Conservation (phyloP, 257 asterid genomes). For the Lantana camara region DNA sequence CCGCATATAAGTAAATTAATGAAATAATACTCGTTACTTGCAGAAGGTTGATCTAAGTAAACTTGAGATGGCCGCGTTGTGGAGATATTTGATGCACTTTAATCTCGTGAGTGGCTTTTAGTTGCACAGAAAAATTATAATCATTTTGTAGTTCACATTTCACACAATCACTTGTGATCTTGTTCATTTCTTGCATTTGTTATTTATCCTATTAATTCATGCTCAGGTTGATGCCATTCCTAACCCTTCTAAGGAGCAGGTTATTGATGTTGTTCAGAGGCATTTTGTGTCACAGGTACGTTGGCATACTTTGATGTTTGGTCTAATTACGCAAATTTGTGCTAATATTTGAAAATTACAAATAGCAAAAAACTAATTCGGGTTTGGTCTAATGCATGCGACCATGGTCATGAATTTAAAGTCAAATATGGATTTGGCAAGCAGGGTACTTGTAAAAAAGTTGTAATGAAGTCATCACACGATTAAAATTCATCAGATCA, state of each 20-base stretch:
- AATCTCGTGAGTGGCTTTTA: slow-evolving; percentile 65
- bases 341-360: too few relatives aligned
- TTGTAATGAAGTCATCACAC: too few relatives aligned
- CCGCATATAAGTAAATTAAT: background rate
- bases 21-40: background rate
- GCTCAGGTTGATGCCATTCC: slow-evolving; percentile 69
- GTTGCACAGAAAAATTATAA: background rate
- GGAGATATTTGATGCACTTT: slow-evolving; percentile 90
- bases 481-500: too few relatives aligned
- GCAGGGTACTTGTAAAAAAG: too few relatives aligned
- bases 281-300: slow-evolving; percentile 90
- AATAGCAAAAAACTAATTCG: too few relatives aligned
- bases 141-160: background rate
- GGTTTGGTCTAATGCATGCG: too few relatives aligned
- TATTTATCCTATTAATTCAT: background rate
- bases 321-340: too few relatives aligned
- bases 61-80: slow-evolving; percentile 81
- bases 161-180: background rate
- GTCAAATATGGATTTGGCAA: too few relatives aligned
- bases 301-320: too few relatives aligned
- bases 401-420: too few relatives aligned
- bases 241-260: slow-evolving; percentile 86
- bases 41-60: slow-evolving; percentile 90
- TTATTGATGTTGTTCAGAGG: slow-evolving; percentile 83
- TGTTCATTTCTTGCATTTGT: background rate